Evolutionary conservation across 2,329 filamentous ascomycete genomes (phyloP), one percentile per base, ranked within the genome.

Genomic region (Xylariaceae sp.): DNA sequence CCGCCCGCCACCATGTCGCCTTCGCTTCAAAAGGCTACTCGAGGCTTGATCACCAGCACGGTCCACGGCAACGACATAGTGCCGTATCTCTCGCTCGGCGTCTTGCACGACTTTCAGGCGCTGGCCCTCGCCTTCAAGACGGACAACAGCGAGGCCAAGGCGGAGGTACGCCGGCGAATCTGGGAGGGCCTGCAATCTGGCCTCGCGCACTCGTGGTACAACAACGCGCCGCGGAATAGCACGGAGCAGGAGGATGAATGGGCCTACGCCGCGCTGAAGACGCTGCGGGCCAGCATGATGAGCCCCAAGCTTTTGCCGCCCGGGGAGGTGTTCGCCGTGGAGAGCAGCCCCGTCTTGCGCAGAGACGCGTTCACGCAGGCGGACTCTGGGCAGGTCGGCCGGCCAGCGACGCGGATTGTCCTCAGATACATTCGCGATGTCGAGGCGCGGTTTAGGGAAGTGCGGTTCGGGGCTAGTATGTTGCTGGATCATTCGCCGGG

Each of bases 61-160:
- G 76, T 89, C 9, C 83, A 89, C 53, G 82, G 83, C 15, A 76
- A 81, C 56, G 86, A 90, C 55, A 67, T 89, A 9, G 84, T 90
- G 0, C 86, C 86, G 0, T 81, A 78, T 39, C 72, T 90, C 4
- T 89, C 85, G 0, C 72, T 89, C 0, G 86, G 86, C 3, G 74
- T 86, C 1, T 65, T 90, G 2, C 84, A 88, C 52, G 86, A 90
- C 58, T 76, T 89, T 43, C 85, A 88, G 59, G 79, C 81, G 1
- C 73, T 86, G 1, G 81, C 85, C 1, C 64, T 87, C 0, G 81
- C 83, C 1, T 87, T 89, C 64, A 87, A 87, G 62, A 77, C 76
- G 11, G 85, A 89, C 59, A 76, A 82, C 44, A 75, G 74, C 26
- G 78, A 79, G 16, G 82, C 82, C 4, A 83, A 84, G 52, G 72